Percentiles rank a stretch among this genome's conserved stretches.
phyloP scores from a whole-genome alignment of 148 eudicot species.

The Polygonum aviculare region DNA sequence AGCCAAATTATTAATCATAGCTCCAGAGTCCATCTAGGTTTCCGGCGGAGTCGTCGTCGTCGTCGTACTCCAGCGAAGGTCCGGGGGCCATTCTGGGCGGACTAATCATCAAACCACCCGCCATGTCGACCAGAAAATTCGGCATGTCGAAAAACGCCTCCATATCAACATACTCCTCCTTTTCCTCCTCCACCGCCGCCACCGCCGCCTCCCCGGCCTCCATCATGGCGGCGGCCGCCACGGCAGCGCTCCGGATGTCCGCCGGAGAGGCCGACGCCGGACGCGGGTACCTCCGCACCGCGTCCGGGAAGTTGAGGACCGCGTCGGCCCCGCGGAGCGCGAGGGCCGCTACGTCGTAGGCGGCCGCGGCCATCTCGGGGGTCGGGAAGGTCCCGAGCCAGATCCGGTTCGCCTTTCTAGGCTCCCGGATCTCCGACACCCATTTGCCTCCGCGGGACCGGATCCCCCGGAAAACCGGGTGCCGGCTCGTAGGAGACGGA shows the following conservation, averaged over 20 bases:
- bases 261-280: constrained; percentile 31
- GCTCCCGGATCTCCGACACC: constrained; percentile 61
- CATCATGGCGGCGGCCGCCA: constrained; percentile 28
- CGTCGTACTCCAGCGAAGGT: not conserved
- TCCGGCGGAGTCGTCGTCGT: constrained; percentile 21
- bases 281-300: constrained; percentile 27
- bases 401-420: constrained; percentile 40
- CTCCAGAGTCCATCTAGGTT: constrained; percentile 37
- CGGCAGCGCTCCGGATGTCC: constrained; percentile 48
- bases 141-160: constrained; percentile 57
- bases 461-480: not conserved
- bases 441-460: constrained; percentile 26
- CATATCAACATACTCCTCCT: constrained; percentile 32
- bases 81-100: constrained; percentile 41
- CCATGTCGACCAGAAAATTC: constrained; percentile 60
- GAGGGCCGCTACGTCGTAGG: constrained; percentile 55
- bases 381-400: constrained; percentile 59
- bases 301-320: constrained; percentile 36
- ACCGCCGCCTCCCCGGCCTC: not conserved
- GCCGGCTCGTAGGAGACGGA: not conserved
- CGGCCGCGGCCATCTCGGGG: constrained; percentile 57
- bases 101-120: constrained; percentile 57
- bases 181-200: not conserved
- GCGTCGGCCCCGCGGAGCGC: constrained; percentile 41
- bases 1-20: constrained; percentile 19